These are phyloP conservation scores for Gentiana straminea DNA, from an alignment of 257 asterid species.

Conservation along the genomic window DNA sequence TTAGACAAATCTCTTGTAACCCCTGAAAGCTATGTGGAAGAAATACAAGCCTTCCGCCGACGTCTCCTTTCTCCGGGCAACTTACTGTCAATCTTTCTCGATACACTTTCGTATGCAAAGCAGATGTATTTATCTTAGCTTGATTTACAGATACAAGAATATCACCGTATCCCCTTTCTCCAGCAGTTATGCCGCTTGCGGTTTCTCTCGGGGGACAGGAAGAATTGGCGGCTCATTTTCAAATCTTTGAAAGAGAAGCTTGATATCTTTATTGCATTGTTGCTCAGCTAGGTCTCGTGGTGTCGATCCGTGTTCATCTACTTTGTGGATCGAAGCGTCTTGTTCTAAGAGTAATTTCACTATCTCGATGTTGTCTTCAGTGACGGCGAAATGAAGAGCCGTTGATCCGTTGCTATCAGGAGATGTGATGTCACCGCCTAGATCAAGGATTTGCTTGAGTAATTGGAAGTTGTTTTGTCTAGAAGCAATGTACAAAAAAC, in stretches of 20 bases:
- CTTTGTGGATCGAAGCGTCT: slow-evolving; percentile 29
- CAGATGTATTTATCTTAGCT: neutral
- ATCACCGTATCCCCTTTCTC: slow-evolving; percentile 32
- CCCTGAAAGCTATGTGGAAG: slow-evolving; percentile 54
- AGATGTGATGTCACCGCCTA: slow-evolving; percentile 29
- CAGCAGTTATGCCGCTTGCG: slow-evolving; percentile 44
- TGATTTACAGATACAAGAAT: slow-evolving; percentile 17
- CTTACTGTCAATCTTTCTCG: slow-evolving; percentile 51
- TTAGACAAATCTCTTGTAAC: slow-evolving; percentile 31
- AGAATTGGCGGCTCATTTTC: slow-evolving; percentile 31
- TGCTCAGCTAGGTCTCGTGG: slow-evolving; percentile 36
- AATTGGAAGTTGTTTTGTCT: slow-evolving; percentile 27
- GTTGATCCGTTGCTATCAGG: slow-evolving; percentile 28
- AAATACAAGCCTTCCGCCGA: slow-evolving; percentile 43
- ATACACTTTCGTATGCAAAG: slow-evolving; percentile 5
- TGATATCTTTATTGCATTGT: slow-evolving; percentile 43
- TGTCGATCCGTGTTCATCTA: slow-evolving; percentile 35
- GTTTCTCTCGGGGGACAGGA: slow-evolving; percentile 14
- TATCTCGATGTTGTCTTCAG: slow-evolving; percentile 34
- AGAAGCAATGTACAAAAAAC: slow-evolving; percentile 30
- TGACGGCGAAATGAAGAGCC: slow-evolving; percentile 38
- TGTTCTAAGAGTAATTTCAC: slow-evolving; percentile 29
- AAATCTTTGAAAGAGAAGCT: slow-evolving; percentile 24
- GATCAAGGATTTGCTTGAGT: slow-evolving; percentile 25
- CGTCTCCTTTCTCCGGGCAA: slow-evolving; percentile 62